Conservation (phyloP, 1,284 basidiomycete genomes). For the Trichosporon asahii region DNA sequence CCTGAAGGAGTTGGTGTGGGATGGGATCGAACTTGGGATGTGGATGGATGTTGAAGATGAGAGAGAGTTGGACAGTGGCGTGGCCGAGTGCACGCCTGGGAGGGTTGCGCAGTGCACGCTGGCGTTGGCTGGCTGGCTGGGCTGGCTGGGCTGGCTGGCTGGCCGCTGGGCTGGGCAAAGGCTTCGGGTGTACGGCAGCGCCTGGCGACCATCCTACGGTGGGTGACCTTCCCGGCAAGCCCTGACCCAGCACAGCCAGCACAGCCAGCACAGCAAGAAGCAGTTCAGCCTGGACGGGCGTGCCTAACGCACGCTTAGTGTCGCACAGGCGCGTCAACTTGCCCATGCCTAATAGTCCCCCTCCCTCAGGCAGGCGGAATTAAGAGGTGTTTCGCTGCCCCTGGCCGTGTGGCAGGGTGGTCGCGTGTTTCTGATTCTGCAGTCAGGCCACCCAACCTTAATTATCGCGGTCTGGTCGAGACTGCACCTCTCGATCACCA, state of each 20-base stretch:
- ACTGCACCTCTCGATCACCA: neutral
- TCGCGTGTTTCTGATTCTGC: neutral
- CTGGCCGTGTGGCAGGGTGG: neutral
- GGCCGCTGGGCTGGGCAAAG: too few relatives aligned
- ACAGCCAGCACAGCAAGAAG: neutral
- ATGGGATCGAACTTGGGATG: neutral
- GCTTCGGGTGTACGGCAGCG: too few relatives aligned
- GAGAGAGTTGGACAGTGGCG: conserved; percentile 4
- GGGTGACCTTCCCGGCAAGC: neutral
- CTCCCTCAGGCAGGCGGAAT: neutral
- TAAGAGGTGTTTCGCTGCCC: neutral
- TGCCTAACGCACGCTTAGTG: neutral
- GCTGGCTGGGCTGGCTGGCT: neutral
- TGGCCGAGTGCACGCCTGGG: conserved; percentile 2
- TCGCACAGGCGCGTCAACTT: neutral
- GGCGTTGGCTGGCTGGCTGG: neutral
- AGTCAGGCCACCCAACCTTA: neutral
- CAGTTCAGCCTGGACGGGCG: neutral
- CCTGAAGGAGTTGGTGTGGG: neutral
- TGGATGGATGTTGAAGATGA: conserved; percentile 1
- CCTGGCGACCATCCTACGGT: neutral
- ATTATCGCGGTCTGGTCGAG: neutral
- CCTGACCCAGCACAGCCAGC: neutral
- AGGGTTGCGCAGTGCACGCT: neutral
- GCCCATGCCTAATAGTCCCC: neutral